A percentile compares a stretch with the other conserved stretches of the same genome.
Conservation (phyloP, 495 filamentous ascomycete species). For the Parathielavia hyrcaniae region DNA sequence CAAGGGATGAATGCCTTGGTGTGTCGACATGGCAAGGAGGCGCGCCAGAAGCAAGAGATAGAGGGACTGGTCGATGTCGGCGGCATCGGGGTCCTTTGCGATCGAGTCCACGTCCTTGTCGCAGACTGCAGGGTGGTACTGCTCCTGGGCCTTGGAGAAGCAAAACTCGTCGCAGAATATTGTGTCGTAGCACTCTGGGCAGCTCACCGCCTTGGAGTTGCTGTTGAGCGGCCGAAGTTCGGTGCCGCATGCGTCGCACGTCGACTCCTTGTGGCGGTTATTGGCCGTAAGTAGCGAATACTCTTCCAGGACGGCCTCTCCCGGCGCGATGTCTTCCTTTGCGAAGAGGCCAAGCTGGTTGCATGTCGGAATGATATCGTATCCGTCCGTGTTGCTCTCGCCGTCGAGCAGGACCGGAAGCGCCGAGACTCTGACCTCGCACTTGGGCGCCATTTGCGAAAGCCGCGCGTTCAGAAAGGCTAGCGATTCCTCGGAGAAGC, state of each 20-base stretch:
- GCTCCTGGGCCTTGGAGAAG: conserved; percentile 58
- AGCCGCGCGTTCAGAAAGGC: conserved; percentile 61
- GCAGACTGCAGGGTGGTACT: conserved; percentile 84
- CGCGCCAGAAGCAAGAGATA: conserved; percentile 76
- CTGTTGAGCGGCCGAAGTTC: conserved; percentile 58
- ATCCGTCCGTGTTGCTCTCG: conserved; percentile 36
- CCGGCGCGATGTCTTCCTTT: conserved; percentile 67
- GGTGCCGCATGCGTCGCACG: conserved; percentile 80
- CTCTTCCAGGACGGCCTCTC: conserved; percentile 73
- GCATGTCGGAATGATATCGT: conserved; percentile 48
- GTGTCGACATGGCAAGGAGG: conserved; percentile 75
- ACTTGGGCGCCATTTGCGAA: conserved; percentile 57
- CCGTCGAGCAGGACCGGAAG: conserved; percentile 61
- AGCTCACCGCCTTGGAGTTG: conserved; percentile 48
- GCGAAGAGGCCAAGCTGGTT: conserved; percentile 86
- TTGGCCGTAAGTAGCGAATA: conserved; percentile 76
- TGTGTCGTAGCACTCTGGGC: conserved; percentile 70
- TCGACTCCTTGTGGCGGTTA: conserved; percentile 68
- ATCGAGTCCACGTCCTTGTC: conserved; percentile 75
- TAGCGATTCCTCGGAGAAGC: conserved; percentile 64
- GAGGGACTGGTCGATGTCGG: conserved; percentile 65
- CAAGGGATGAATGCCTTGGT: conserved; percentile 75
- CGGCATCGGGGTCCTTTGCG: conserved; percentile 67
- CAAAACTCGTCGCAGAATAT: conserved; percentile 81
- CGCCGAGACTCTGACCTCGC: conserved; percentile 62